phyloP scores from a whole-genome alignment of 1,139 yeast genomes.

The Hyphopichia buzzinii region DNA sequence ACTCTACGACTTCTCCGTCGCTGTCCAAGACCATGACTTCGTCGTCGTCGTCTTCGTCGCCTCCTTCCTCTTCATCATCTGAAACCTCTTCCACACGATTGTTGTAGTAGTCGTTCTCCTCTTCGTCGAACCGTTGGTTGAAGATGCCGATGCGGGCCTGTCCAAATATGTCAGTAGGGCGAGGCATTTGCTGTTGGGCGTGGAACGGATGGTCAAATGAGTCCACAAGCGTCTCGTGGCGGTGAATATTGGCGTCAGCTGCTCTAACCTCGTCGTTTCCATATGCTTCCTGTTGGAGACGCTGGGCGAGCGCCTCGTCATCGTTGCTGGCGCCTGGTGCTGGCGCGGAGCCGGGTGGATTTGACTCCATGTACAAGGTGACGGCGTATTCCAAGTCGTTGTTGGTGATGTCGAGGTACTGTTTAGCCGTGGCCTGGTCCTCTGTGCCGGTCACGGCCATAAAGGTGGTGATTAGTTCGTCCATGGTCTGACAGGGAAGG shows the following conservation, averaged over 20 bases:
- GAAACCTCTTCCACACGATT: constrained; percentile 15
- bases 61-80: constrained; percentile 20
- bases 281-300: constrained; percentile 67
- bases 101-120: constrained; percentile 25
- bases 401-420: constrained; percentile 77
- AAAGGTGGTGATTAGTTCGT: constrained; percentile 61
- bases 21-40: constrained; percentile 27
- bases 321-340: constrained; percentile 13
- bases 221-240: constrained; percentile 76
- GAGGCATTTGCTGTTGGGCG: constrained; percentile 10
- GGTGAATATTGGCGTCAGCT: constrained; percentile 76
- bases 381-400: constrained; percentile 84
- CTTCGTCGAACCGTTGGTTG: constrained; percentile 41
- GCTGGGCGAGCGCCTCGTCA: constrained; percentile 63
- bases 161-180: constrained; percentile 43
- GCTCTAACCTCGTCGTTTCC: constrained; percentile 40
- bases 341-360: constrained; percentile 22
- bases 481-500: too few species aligned
- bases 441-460: constrained; percentile 80
- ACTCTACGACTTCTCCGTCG: constrained; percentile 28
- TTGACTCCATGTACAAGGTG: constrained; percentile 71
- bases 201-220: constrained; percentile 14
- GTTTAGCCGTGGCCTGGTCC: constrained; percentile 68
- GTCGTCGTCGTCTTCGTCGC: constrained; percentile 18
- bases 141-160: constrained; percentile 41